These are phyloP conservation scores for Pseudevernia furfuracea DNA, from an alignment of 495 filamentous ascomycete genomes.

Conservation along the genomic window DNA sequence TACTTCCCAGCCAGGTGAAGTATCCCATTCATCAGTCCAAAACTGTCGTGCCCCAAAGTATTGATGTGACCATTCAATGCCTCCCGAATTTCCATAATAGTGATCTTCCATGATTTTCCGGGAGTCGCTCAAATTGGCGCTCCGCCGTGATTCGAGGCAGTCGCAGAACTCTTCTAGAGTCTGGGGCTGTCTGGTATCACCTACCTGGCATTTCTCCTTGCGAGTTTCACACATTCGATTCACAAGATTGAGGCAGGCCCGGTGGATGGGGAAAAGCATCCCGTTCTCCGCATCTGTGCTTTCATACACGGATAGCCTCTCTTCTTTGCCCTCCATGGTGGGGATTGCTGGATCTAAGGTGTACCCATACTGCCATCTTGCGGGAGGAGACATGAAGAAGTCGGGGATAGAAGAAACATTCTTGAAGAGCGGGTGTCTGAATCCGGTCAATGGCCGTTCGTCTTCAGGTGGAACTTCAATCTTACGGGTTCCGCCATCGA, in stretches of 20 bases:
- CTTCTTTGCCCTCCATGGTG: neutral
- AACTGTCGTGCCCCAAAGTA: too few relatives aligned
- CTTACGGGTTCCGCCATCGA: slow-evolving; percentile 7
- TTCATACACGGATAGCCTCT: slow-evolving; percentile 1
- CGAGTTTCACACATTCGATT: neutral
- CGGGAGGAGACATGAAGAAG: slow-evolving; percentile 6
- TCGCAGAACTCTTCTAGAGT: neutral
- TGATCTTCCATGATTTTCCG: neutral
- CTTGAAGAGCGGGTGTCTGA: slow-evolving; percentile 5
- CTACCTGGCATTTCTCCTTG: neutral
- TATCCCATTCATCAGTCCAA: neutral
- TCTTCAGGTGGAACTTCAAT: neutral
- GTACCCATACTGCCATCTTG: slow-evolving; percentile 4
- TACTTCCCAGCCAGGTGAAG: neutral
- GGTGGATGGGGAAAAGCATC: slow-evolving; percentile 11
- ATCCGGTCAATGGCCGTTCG: neutral
- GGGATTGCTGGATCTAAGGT: slow-evolving; percentile 1
- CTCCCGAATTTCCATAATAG: too few relatives aligned
- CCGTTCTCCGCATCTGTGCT: slow-evolving; percentile 8
- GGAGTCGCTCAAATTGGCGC: neutral
- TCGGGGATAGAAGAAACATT: neutral
- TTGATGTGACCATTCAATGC: too few relatives aligned
- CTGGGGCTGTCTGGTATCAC: neutral
- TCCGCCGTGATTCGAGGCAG: neutral
- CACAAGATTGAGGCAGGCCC: slow-evolving; percentile 2